Conservation (phyloP, 352 stramenopile genomes). For the Globisporangium echinulatum region DNA sequence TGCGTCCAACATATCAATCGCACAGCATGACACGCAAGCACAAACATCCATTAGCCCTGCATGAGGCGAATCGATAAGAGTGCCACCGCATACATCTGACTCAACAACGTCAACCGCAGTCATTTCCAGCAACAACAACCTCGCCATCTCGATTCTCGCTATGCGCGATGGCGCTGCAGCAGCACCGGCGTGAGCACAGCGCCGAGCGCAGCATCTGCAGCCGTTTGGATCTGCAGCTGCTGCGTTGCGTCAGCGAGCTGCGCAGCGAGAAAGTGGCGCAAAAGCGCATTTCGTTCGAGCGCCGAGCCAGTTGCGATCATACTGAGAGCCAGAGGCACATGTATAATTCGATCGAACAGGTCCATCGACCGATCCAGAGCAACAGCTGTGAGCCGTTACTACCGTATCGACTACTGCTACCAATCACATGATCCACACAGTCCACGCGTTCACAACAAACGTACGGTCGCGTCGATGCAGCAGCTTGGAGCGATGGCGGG, state of each 20-base stretch:
- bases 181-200: slow-evolving; percentile 37
- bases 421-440: not conserved
- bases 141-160: not conserved
- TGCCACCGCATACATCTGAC: no score
- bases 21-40: no score
- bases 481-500: slow-evolving; percentile 27
- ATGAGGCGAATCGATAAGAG: no score
- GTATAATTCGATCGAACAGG: not conserved
- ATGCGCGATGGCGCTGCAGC: not conserved
- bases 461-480: slow-evolving; percentile 33
- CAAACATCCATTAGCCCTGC: no score
- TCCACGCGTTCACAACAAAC: slow-evolving; percentile 5
- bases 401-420: not conserved
- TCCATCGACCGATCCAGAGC: not conserved
- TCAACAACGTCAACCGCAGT: not conserved
- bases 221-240: slow-evolving; percentile 36
- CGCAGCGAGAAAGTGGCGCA: slow-evolving; percentile 42
- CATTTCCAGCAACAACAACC: not conserved
- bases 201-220: slow-evolving; percentile 49
- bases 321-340: slow-evolving; percentile 13
- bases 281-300: slow-evolving; percentile 51
- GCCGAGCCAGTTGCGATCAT: slow-evolving; percentile 74
- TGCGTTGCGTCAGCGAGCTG: slow-evolving; percentile 25
- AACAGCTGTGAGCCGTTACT: not conserved
- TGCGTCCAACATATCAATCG: no score